Evolutionary conservation across 2,329 filamentous ascomycete species (phyloP).

Genomic region (Dothiorella sarmentorum): DNA sequence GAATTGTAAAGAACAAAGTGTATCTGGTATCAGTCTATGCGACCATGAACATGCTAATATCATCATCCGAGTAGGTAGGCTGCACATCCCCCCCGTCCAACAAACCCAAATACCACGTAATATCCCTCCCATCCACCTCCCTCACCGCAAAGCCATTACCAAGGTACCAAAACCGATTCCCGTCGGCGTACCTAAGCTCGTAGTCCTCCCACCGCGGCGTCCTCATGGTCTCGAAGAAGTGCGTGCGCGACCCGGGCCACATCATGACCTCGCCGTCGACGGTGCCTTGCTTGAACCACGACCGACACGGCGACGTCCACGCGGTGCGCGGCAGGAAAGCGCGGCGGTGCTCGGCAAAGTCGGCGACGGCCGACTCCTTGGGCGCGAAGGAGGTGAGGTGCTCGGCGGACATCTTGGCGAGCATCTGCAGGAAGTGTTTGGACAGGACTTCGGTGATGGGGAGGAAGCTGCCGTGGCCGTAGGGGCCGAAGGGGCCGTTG

Average conservation of each 20-base stretch:
- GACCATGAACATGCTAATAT: neutral
- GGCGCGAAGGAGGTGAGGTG: conserved; percentile 32
- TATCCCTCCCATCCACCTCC: conserved; percentile 34
- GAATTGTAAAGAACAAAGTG: no score
- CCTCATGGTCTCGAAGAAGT: conserved; percentile 39
- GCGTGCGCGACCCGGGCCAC: conserved; percentile 33
- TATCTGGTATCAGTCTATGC: neutral
- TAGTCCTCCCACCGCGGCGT: conserved; percentile 45
- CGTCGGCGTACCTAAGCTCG: conserved; percentile 41
- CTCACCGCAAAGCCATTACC: conserved; percentile 44
- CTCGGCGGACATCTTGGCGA: conserved; percentile 19
- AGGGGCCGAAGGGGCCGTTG: conserved; percentile 13
- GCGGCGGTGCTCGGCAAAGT: conserved; percentile 26
- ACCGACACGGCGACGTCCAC: conserved; percentile 33
- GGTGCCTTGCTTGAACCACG: conserved; percentile 35
- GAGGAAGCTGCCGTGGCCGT: neutral
- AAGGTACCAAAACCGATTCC: conserved; percentile 41
- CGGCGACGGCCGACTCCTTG: conserved; percentile 30
- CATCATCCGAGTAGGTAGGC: neutral
- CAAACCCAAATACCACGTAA: conserved; percentile 34
- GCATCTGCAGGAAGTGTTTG: neutral
- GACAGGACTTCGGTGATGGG: neutral
- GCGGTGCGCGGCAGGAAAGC: conserved; percentile 29
- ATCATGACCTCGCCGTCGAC: conserved; percentile 33
- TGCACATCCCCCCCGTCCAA: neutral